phyloP scores from a whole-genome alignment of 2,329 filamentous ascomycete species.

The Purpureocillium takamizusanense region DNA sequence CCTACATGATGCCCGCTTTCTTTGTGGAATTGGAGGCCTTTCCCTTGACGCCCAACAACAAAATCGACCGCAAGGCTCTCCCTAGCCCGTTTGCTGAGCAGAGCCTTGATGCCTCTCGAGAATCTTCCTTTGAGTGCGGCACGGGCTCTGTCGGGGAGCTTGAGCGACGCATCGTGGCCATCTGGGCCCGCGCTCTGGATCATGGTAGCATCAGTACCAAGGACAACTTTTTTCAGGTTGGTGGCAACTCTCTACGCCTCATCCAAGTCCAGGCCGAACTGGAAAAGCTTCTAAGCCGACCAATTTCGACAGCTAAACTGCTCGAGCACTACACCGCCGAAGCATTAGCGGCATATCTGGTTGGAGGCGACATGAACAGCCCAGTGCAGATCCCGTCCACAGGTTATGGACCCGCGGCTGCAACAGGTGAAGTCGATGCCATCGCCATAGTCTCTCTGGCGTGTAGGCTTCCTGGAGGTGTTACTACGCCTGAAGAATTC shows the following conservation, averaged over 20 bases:
- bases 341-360: constrained; percentile 6
- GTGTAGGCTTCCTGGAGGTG: constrained; percentile 29
- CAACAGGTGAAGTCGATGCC: constrained; percentile 4
- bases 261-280: constrained; percentile 9
- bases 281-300: constrained; percentile 4
- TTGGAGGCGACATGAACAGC: neutral
- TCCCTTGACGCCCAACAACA: constrained; percentile 9
- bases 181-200: constrained; percentile 10
- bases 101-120: too few relatives aligned
- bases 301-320: constrained; percentile 4
- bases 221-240: constrained; percentile 13
- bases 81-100: constrained; percentile 4
- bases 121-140: neutral
- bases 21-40: constrained; percentile 8
- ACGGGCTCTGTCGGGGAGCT: constrained; percentile 1
- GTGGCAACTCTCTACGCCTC: constrained; percentile 10
- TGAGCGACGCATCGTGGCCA: constrained; percentile 4
- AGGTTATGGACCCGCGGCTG: neutral
- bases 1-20: constrained; percentile 9
- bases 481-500: constrained; percentile 26
- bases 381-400: neutral
- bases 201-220: constrained; percentile 7
- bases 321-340: constrained; percentile 10
- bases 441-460: constrained; percentile 30
- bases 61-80: constrained; percentile 10